phyloP scores from a whole-genome alignment of 106 monocot genomes.

The Dactylorhiza incarnata region DNA sequence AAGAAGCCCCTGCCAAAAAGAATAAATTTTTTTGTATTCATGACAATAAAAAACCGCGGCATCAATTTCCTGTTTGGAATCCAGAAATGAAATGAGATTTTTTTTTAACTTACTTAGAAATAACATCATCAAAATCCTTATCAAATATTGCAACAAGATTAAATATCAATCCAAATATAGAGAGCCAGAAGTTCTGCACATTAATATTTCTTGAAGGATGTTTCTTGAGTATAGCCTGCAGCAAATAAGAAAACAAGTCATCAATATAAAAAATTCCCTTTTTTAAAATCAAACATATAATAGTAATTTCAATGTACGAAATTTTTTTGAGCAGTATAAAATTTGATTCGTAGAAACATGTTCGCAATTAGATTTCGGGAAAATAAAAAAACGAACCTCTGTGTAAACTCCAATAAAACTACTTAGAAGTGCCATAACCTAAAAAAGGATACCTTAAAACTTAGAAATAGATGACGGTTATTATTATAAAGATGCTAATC shows the following conservation, averaged over 20 bases:
- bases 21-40: neutral
- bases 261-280: conserved; percentile 24
- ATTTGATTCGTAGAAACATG: neutral
- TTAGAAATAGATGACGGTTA: too few relatives aligned
- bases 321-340: neutral
- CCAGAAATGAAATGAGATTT: too few relatives aligned
- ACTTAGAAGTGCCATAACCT: conserved; percentile 97
- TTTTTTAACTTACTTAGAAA: too few relatives aligned
- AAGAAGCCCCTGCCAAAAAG: conserved; percentile 72
- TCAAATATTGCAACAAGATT: too few relatives aligned
- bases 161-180: too few relatives aligned
- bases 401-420: conserved; percentile 96
- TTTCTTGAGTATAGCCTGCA: conserved; percentile 12
- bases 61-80: too few relatives aligned
- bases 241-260: conserved; percentile 48
- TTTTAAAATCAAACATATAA: too few relatives aligned
- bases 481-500: too few relatives aligned
- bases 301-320: too few relatives aligned
- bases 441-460: neutral
- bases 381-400: conserved; percentile 49
- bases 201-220: neutral
- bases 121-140: too few relatives aligned
- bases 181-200: too few relatives aligned
- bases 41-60: too few relatives aligned
- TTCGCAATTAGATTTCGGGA: neutral